Evolutionary conservation across 257 asterid genomes (phyloP), one percentile per base, ranked within the genome.

Genomic region (Vinca minor): DNA sequence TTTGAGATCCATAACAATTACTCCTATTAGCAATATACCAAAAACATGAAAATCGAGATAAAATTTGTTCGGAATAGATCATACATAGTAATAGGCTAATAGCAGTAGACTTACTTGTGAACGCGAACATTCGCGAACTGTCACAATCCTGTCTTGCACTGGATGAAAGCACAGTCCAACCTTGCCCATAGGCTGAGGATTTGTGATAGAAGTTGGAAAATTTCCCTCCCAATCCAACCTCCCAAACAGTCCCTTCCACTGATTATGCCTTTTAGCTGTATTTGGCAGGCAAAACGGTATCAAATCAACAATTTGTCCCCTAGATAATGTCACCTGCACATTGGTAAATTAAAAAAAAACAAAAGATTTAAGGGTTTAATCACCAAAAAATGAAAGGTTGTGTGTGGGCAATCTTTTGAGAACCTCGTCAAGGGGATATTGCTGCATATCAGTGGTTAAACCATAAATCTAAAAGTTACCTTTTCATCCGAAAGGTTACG

Each of bases 211-310:
- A 54, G 95, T 88, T 2, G 96, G 95, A 57, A 92, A 92, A 69
- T 92, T 92, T 48, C 98, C 95, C 66, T 92, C 96, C 98, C 98
- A 92, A 62, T 88, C 95, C 76, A 92, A 77, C 81, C 95, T 83
- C 39, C 98, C 95, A 70, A 85, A 92, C 45, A 88, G 85, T 17
- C 98, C 96, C 83, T 92, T 92, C 98, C 98, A 92, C 75, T 92
- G 98, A 74, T 92, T 92, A 85, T 92, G 98, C 85, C 96, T 83
- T 85, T 88, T 82, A 49, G 98, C 98, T 41, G 98, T 88, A 67
- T 91, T 88, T 2, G 98, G 95, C 75, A 92, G 76, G 84, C n/a
- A n/a, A n/a, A n/a, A n/a, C n/a, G n/a, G n/a, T n/a, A n/a, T n/a
- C n/a, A n/a, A 75, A 86, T 92, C 98, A 69, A 81, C 95, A 73